Base-by-base conservation (phyloP, 106 monocot species). In the Dendrobium catenatum region DNA sequence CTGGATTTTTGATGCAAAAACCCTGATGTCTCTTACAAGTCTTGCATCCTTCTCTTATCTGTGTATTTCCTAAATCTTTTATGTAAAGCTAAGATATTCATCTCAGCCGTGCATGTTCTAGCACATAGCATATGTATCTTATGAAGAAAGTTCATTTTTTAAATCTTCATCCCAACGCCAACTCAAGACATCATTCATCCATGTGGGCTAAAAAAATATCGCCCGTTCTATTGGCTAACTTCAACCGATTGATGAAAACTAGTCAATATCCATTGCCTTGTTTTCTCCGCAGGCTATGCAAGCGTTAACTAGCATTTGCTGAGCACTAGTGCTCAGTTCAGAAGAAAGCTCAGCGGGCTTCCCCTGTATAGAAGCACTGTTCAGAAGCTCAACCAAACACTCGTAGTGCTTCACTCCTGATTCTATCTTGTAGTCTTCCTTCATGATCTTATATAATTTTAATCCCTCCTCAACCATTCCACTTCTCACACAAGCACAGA, bases 311-410 rank as follows among this genome's bases (percentile, higher is more conserved):
- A 46, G 46, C 46, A 46, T 6, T 6, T 46, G 46, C 46, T 46
- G 46, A 46, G 46, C 46, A 46, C 46, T 46, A 46, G 46, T 46
- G 46, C 37, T 37, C 46, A 46, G 51, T 51, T 51, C 51, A 51
- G 51, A 13, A 61, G 61, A 22, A 61, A 61, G 19, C 22, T 61
- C 61, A 22, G n/a, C 61, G n/a, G 61, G 19, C 8, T 61, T 19
- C n/a, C 8, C 61, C 6, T 61, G 61, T 61, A 22, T 61, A 61
- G 61, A 61, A 22, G 22, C 61, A 61, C 5, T 61, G 61, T 58
- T 87, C 42, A 95, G 73, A n/a, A 95, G 84, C 77, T 89, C 86
- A 13, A 66, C 85, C 80, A 95, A 43, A 78, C 85, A 93, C 6
- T 64, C 79, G 72, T 79, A 93, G 66, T 95, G 93, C 47, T 89